A percentile compares a stretch with the other conserved stretches of the same genome.
These are phyloP conservation scores for Phytophthora capsici DNA, from an alignment of 352 stramenopile species.

Conservation along the genomic window DNA sequence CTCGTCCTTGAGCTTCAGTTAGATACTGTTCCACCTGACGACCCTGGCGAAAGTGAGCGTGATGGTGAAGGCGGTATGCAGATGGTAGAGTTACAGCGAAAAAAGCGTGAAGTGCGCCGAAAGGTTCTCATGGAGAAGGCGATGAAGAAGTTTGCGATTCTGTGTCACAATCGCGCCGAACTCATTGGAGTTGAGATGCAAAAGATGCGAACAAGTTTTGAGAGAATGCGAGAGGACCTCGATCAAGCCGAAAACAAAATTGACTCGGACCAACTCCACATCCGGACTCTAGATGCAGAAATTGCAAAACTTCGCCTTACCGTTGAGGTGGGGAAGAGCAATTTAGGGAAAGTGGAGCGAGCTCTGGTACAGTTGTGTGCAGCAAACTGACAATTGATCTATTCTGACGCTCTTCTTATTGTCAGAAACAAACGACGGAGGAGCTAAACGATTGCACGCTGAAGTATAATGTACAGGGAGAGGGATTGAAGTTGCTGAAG, in stretches of 20 bases:
- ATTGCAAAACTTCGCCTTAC: conserved; percentile 68
- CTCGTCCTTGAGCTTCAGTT: conserved; percentile 62
- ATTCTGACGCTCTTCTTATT: too few species aligned
- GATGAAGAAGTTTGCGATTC: conserved; percentile 73
- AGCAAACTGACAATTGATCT: too few species aligned
- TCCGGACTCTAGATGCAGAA: conserved; percentile 69
- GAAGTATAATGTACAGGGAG: conserved; percentile 37
- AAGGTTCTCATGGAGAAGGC: conserved; percentile 78
- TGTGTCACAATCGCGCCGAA: conserved; percentile 65
- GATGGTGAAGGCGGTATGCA: conserved; percentile 27
- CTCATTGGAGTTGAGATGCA: conserved; percentile 67
- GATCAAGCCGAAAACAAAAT: conserved; percentile 77
- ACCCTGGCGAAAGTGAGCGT: conserved; percentile 24
- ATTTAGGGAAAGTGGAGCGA: conserved; percentile 52
- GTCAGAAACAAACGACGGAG: conserved; percentile 59
- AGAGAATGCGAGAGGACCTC: conserved; percentile 57
- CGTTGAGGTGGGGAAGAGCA: conserved; percentile 67
- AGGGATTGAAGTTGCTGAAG: conserved; percentile 44
- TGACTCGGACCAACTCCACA: conserved; percentile 69
- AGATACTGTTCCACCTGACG: conserved; percentile 31
- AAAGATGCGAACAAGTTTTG: conserved; percentile 50
- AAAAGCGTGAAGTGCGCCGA: conserved; percentile 73
- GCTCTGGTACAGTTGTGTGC: conserved; percentile 40
- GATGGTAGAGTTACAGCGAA: conserved; percentile 68
- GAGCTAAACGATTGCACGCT: conserved; percentile 55